phyloP scores from a whole-genome alignment of 345 rosid species.

The Citrus maxima region DNA sequence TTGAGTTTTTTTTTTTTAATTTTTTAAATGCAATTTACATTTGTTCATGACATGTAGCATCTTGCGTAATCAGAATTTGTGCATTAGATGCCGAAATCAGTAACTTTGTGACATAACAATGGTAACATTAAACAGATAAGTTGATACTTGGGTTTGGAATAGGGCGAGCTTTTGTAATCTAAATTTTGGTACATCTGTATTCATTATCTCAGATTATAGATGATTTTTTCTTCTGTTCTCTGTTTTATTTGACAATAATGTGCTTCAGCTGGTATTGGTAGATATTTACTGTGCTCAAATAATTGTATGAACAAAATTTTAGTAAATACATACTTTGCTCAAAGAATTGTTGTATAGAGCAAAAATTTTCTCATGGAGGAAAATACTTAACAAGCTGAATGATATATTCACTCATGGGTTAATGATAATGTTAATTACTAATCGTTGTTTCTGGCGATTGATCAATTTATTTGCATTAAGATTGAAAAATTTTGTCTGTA shows the following conservation, averaged over 20 bases:
- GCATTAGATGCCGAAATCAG: background rate
- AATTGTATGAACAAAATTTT: no score
- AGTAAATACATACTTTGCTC: no score
- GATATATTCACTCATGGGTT: no score
- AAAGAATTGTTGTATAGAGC: no score
- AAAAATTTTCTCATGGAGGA: no score
- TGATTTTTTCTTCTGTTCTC: background rate
- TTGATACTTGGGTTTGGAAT: background rate
- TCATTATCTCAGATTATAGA: background rate
- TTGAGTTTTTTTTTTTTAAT: background rate
- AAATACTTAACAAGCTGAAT: no score
- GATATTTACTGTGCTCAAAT: no score
- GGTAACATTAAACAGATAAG: background rate
- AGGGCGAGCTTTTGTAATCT: background rate
- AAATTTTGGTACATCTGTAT: background rate
- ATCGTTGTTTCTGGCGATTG: no score
- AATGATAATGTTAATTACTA: no score
- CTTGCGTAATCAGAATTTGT: background rate
- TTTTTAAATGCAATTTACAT: background rate
- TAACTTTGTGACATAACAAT: background rate
- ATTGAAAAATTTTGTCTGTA: no score
- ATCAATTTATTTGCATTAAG: no score
- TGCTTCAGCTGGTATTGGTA: no score
- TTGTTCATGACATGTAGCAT: background rate
- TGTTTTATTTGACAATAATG: background rate